Evolutionary conservation across 1,284 basidiomycete species (phyloP).

Genomic region (Cryptococcus depauperatus): DNA sequence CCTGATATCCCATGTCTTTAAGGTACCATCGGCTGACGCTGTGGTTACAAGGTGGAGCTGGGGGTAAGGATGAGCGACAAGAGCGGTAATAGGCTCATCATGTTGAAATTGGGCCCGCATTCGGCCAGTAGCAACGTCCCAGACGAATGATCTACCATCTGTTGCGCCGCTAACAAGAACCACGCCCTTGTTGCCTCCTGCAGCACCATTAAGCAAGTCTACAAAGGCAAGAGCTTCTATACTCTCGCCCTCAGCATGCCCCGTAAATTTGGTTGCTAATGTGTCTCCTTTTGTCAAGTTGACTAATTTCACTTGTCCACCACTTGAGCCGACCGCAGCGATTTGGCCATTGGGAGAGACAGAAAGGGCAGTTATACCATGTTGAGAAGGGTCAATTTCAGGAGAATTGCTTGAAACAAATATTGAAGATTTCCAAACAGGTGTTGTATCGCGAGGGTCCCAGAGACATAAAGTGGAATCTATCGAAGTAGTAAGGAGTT

Average conservation of each 20-base stretch:
- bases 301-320: conserved; percentile 74
- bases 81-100: conserved; percentile 73
- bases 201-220: conserved; percentile 57
- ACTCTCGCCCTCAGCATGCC: conserved; percentile 80
- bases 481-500: conserved; percentile 76
- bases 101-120: conserved; percentile 71
- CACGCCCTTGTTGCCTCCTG: conserved; percentile 54
- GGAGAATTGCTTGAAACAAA: conserved; percentile 54
- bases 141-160: conserved; percentile 87
- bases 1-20: conserved; percentile 90
- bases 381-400: conserved; percentile 48
- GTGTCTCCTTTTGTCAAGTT: conserved; percentile 80
- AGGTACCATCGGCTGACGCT: conserved; percentile 71
- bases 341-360: conserved; percentile 77
- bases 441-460: conserved; percentile 66
- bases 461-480: conserved; percentile 81
- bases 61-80: conserved; percentile 65
- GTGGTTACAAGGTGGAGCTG: conserved; percentile 65
- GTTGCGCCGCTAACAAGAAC: conserved; percentile 77
- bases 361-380: conserved; percentile 75
- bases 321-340: conserved; percentile 76
- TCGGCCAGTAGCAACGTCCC: conserved; percentile 82
- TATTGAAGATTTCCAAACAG: conserved; percentile 54
- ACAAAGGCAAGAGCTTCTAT: conserved; percentile 84
- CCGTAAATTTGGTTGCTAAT: conserved; percentile 61